Evolutionary conservation across 306 rosid species (phyloP), one percentile per base, ranked within the genome.

Genomic region (Boehmeria nivea): DNA sequence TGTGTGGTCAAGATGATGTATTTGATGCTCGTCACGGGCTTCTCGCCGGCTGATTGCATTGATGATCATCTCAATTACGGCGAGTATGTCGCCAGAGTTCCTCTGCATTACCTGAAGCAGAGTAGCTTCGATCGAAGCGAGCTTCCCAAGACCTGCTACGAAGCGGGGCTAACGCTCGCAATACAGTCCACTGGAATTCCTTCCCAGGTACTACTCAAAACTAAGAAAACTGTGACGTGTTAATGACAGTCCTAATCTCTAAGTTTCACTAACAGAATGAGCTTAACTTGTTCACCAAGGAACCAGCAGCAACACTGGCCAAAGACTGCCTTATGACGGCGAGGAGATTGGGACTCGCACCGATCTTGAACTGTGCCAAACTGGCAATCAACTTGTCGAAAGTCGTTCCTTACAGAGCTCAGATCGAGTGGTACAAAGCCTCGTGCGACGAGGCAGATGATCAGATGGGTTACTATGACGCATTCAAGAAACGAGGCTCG

Each of bases 61-160:
- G 81, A 71, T 19, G 98, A 91, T 49, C 98, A 91, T 75, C 76
- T 91, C 6, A 84, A 71, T 34, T 91, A 91, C 44, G 95, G 94
- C 43, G 79, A 76, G n/a, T 80, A 82, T 57, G 75, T 84, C 1
- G 71, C 28, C 31, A 69, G 54, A 15, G 10, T 80, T 63, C 80
- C 78, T 8, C 47, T 52, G 19, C 79, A 76, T 48, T 66, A 47
- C 49, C 18, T 84, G 74, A 72, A 65, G 43, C 72, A 66, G 60
- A 65, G 47, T 15, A 71, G 51, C 69, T 59, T 60, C 67, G 45
- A 53, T 68, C 58, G 43, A 64, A 63, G 34, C 18, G 65, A 26
- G 51, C 57, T 75, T 63, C 77, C 94, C 45, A 74, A 72, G 16
- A 82, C 94, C 6, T 79, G 82, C 83, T 76, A 80, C 48, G 95